Evolutionary conservation across 2,329 filamentous ascomycete species (phyloP).

Genomic region (Aspergillus floridensis): DNA sequence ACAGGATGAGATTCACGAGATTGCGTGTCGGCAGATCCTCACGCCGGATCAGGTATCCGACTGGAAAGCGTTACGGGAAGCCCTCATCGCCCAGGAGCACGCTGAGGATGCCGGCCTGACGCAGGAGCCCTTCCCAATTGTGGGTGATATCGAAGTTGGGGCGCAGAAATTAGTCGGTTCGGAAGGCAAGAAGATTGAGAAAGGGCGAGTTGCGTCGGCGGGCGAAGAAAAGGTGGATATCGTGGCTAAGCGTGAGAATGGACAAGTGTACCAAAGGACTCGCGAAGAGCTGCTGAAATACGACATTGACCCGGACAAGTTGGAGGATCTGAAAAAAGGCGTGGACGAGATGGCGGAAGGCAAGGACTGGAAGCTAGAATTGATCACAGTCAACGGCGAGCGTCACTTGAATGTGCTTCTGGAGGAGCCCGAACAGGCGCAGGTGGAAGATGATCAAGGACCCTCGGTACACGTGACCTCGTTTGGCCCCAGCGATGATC

Average conservation of each 20-base stretch:
- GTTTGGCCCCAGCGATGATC: background rate
- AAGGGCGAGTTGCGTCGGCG: constrained; percentile 54
- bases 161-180: constrained; percentile 55
- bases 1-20: constrained; percentile 71
- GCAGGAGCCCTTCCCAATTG: constrained; percentile 38
- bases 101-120: constrained; percentile 25
- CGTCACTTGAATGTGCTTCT: constrained; percentile 70
- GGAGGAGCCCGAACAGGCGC: constrained; percentile 53
- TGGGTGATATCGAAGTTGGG: constrained; percentile 61
- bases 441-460: constrained; percentile 15
- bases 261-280: constrained; percentile 59
- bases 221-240: constrained; percentile 48
- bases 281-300: constrained; percentile 67
- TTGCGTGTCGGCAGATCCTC: constrained; percentile 73
- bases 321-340: constrained; percentile 68
- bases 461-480: background rate
- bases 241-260: constrained; percentile 59
- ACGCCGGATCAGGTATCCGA: constrained; percentile 52
- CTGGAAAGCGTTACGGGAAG: constrained; percentile 45
- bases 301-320: constrained; percentile 62
- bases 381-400: constrained; percentile 66
- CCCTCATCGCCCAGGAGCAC: constrained; percentile 32
- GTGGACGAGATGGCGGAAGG: constrained; percentile 68
- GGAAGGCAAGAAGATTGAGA: constrained; percentile 57
- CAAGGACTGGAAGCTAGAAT: constrained; percentile 75